Evolutionary conservation across 441 rosid genomes (phyloP).

Genomic region (Erodium trifolium): DNA sequence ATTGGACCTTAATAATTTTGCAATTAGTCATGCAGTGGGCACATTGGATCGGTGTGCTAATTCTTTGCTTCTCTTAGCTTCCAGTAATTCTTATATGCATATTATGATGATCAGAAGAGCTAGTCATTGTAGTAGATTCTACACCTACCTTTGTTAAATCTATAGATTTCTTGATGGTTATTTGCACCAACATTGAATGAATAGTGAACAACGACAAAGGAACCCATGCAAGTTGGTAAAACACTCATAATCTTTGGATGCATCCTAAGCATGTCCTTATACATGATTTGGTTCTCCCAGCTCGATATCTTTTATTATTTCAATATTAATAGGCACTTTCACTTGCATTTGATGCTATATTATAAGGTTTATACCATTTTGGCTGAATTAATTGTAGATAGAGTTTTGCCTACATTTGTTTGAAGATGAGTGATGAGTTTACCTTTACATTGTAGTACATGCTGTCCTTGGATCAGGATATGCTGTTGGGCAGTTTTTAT

Average conservation of each 20-base stretch:
- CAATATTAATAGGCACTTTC: neutral
- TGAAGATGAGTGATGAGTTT: neutral
- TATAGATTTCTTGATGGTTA: neutral
- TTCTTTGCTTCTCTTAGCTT: neutral
- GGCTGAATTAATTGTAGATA: neutral
- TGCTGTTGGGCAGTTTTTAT: neutral
- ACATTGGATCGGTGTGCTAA: slow-evolving; percentile 1
- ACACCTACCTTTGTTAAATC: neutral
- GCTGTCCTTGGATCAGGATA: slow-evolving; percentile 1
- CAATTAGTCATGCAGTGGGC: neutral
- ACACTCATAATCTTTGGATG: neutral
- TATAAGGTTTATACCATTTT: neutral
- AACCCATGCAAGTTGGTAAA: neutral
- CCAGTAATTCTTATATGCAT: neutral
- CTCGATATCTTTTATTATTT: neutral
- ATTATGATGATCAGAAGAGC: neutral
- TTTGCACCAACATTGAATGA: neutral
- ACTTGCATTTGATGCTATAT: neutral
- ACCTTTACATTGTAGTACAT: neutral
- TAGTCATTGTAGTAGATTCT: neutral
- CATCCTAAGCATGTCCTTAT: neutral
- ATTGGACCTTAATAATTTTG: neutral
- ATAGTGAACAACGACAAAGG: neutral
- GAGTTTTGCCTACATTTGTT: neutral
- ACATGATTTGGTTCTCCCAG: neutral